A percentile compares a stretch with the other conserved stretches of the same genome.
Conservation (phyloP, 768 basidiomycete species). For the Lepiota venenata region DNA sequence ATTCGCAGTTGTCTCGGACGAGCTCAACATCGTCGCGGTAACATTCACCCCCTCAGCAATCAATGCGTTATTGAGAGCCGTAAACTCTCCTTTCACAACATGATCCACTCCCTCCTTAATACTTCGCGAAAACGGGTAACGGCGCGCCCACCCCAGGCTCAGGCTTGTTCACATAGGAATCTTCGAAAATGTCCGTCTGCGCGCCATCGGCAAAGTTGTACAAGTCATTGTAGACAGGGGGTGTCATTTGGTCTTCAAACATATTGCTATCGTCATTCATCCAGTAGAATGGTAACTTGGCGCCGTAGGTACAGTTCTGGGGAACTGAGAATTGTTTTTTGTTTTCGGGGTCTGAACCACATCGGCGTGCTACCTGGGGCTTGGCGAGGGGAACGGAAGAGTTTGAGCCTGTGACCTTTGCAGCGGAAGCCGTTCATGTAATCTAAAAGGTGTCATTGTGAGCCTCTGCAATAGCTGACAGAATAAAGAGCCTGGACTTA, state of each 20-base stretch:
- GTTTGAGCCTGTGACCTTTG: constrained; percentile 49
- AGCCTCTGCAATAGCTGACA: background rate
- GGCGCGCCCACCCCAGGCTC: constrained; percentile 39
- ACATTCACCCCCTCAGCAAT: background rate
- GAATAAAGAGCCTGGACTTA: constrained; percentile 23
- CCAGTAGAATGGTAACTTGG: constrained; percentile 73
- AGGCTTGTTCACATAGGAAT: constrained; percentile 47
- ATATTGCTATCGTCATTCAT: constrained; percentile 60
- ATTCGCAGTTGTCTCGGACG: too few species aligned
- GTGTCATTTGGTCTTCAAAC: constrained; percentile 59
- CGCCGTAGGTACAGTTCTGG: constrained; percentile 70
- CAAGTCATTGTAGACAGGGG: constrained; percentile 63
- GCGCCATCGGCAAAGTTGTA: constrained; percentile 74
- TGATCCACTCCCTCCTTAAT: constrained; percentile 9
- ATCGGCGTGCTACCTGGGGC: constrained; percentile 59
- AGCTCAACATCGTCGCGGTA: background rate
- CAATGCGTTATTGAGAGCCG: background rate
- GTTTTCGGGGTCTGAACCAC: constrained; percentile 54
- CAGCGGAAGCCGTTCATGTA: constrained; percentile 80
- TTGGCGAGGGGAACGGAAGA: constrained; percentile 50
- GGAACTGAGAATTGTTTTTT: constrained; percentile 38
- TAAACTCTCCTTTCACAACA: background rate
- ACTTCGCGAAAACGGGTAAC: constrained; percentile 29
- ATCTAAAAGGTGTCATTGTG: constrained; percentile 27
- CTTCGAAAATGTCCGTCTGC: constrained; percentile 69